Percentiles rank a stretch among this genome's conserved stretches.
Conservation (phyloP, 2,329 filamentous ascomycete genomes). For the Aureobasidium uvarum region DNA sequence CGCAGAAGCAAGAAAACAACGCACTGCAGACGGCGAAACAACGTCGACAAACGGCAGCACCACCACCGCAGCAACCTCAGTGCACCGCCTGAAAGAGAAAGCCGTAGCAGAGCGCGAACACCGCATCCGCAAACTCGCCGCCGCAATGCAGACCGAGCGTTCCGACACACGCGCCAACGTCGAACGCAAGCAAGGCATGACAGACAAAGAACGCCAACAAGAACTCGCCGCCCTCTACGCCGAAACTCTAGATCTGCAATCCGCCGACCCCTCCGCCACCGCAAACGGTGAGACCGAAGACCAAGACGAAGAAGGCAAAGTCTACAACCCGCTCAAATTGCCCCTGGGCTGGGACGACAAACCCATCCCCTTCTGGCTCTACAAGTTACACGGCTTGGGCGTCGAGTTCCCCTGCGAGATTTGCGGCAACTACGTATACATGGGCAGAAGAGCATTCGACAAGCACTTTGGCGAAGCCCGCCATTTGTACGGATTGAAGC, state of each 20-base stretch:
- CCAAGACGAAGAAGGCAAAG: slow-evolving; percentile 69
- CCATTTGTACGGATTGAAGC: slow-evolving; percentile 91
- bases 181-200: slow-evolving; percentile 96
- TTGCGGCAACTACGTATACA: slow-evolving; percentile 98
- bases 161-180: slow-evolving; percentile 91
- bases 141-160: slow-evolving; percentile 81
- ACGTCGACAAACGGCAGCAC: slow-evolving; percentile 29
- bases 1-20: slow-evolving; percentile 61
- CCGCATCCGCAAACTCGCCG: slow-evolving; percentile 73
- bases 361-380: slow-evolving; percentile 98
- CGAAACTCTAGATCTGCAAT: slow-evolving; percentile 43
- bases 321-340: slow-evolving; percentile 96
- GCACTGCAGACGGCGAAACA: slow-evolving; percentile 34
- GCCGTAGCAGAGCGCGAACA: slow-evolving; percentile 88
- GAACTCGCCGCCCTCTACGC: slow-evolving; percentile 85
- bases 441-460: slow-evolving; percentile 92
- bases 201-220: slow-evolving; percentile 88
- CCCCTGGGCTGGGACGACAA: slow-evolving; percentile 98
- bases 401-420: slow-evolving; percentile 96
- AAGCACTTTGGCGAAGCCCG: slow-evolving; percentile 97
- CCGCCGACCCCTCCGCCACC: slow-evolving; percentile 43
- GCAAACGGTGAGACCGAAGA: slow-evolving; percentile 52
- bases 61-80: slow-evolving; percentile 29
- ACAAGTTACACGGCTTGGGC: slow-evolving; percentile 91
- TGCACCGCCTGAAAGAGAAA: slow-evolving; percentile 70